Percentiles rank a stretch among this genome's conserved stretches.
These are phyloP conservation scores for Naganishia cerealis DNA, from an alignment of 1,284 basidiomycete genomes.

Conservation along the genomic window DNA sequence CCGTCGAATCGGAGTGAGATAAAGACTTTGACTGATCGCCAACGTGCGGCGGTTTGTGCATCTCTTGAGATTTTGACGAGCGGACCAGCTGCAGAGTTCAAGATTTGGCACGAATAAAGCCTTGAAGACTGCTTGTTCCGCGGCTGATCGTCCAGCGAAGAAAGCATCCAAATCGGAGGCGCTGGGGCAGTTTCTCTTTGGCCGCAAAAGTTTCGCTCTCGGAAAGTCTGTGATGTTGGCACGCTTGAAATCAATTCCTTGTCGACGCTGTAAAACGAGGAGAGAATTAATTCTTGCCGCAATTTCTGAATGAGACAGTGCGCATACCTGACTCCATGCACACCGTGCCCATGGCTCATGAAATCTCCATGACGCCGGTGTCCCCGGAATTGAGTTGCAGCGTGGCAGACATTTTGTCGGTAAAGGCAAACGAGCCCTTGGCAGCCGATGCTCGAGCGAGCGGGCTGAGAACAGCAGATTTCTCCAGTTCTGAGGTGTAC, in stretches of 20 bases:
- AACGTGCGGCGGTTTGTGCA: slow-evolving; percentile 69
- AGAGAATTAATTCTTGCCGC: neutral
- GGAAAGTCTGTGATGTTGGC: slow-evolving; percentile 85
- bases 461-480: slow-evolving; percentile 85
- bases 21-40: slow-evolving; percentile 76
- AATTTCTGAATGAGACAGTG: neutral
- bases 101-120: slow-evolving; percentile 88
- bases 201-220: slow-evolving; percentile 86
- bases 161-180: slow-evolving; percentile 86
- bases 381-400: slow-evolving; percentile 66
- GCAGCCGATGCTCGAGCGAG: slow-evolving; percentile 81
- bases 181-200: slow-evolving; percentile 82
- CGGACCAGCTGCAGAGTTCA: slow-evolving; percentile 61
- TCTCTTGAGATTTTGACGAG: slow-evolving; percentile 76
- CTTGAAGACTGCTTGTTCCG: slow-evolving; percentile 98
- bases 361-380: slow-evolving; percentile 63
- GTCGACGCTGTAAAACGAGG: slow-evolving; percentile 41
- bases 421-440: slow-evolving; percentile 83
- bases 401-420: slow-evolving; percentile 62
- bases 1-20: slow-evolving; percentile 65
- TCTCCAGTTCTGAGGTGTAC: slow-evolving; percentile 83
- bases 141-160: slow-evolving; percentile 93
- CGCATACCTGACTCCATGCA: slow-evolving; percentile 67
- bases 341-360: slow-evolving; percentile 53
- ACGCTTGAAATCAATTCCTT: slow-evolving; percentile 88